Percentiles rank a stretch among this genome's conserved stretches.
Evolutionary conservation across 768 basidiomycete species (phyloP).

Genomic region (Serendipita sp.): DNA sequence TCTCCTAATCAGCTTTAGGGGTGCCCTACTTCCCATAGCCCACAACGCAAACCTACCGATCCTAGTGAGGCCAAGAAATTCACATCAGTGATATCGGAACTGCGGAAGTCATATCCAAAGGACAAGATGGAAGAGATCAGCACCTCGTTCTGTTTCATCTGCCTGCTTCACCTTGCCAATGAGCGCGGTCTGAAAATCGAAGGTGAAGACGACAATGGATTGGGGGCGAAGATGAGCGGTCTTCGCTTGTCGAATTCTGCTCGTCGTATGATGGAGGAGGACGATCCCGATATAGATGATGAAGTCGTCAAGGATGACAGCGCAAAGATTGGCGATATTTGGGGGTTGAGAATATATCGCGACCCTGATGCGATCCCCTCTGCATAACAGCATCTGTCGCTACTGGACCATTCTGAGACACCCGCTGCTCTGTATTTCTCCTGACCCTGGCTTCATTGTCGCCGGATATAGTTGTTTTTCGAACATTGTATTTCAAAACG

Average conservation of each 20-base stretch:
- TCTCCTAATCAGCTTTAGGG: neutral
- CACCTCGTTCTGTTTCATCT: constrained; percentile 99
- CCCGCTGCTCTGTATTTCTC: neutral
- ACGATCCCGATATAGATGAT: constrained; percentile 16
- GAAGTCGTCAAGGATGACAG: constrained; percentile 12
- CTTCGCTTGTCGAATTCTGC: neutral
- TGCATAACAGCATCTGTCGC: constrained; percentile 9
- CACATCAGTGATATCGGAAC: constrained; percentile 63
- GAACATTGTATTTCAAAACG: too few species aligned
- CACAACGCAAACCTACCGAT: constrained; percentile 29
- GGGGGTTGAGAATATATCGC: constrained; percentile 14
- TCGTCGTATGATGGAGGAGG: constrained; percentile 14
- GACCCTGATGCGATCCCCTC: constrained; percentile 14
- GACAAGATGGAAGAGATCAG: constrained; percentile 98
- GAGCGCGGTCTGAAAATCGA: constrained; percentile 84
- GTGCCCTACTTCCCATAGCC: neutral
- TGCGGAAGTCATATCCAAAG: constrained; percentile 67
- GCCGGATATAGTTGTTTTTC: neutral
- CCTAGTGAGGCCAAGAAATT: constrained; percentile 54
- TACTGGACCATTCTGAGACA: neutral
- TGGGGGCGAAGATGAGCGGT: neutral
- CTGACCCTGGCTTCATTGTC: neutral
- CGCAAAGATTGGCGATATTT: constrained; percentile 14
- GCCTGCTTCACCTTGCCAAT: constrained; percentile 87
- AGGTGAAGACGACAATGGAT: constrained; percentile 17